Evolutionary conservation across 2,329 filamentous ascomycete species (phyloP).

Genomic region (Xylaria sp.): DNA sequence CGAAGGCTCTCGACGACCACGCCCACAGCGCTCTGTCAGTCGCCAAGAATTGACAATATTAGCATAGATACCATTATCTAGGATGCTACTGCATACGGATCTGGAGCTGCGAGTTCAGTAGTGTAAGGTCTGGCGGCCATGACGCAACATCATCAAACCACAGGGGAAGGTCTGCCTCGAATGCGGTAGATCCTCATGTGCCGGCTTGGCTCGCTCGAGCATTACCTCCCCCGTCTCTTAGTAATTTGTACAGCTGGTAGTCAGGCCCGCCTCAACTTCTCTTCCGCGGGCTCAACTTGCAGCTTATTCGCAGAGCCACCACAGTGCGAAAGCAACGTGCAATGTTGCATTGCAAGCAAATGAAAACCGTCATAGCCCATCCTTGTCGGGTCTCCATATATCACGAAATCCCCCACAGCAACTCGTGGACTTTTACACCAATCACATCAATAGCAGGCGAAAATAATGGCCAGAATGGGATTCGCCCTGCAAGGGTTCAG

Average conservation of each 20-base stretch:
- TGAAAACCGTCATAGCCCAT: constrained; percentile 13
- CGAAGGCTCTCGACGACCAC: not conserved
- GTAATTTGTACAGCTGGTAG: constrained; percentile 13
- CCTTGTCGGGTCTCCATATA: constrained; percentile 29
- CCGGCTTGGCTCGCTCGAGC: constrained; percentile 34
- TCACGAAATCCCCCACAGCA: constrained; percentile 23
- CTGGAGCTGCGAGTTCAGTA: not conserved
- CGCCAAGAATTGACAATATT: not conserved
- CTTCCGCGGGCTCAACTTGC: not conserved
- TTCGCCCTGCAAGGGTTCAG: constrained; percentile 40
- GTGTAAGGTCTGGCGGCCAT: not conserved
- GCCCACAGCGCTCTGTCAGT: not conserved
- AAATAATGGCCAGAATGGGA: constrained; percentile 42
- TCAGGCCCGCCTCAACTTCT: constrained; percentile 17
- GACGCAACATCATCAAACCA: constrained; percentile 10
- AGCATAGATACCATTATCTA: not conserved
- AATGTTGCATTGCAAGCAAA: constrained; percentile 23
- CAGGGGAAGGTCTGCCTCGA: constrained; percentile 8
- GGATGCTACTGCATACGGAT: not conserved
- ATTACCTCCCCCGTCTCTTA: not conserved
- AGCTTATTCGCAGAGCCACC: constrained; percentile 11
- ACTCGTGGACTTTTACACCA: constrained; percentile 33
- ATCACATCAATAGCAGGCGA: constrained; percentile 39
- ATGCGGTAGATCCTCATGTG: constrained; percentile 36
- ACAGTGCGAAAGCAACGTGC: constrained; percentile 30